A percentile compares a stretch with the other conserved stretches of the same genome.
These are phyloP conservation scores for Lepraria neglecta DNA, from an alignment of 495 filamentous ascomycete species.

Conservation along the genomic window DNA sequence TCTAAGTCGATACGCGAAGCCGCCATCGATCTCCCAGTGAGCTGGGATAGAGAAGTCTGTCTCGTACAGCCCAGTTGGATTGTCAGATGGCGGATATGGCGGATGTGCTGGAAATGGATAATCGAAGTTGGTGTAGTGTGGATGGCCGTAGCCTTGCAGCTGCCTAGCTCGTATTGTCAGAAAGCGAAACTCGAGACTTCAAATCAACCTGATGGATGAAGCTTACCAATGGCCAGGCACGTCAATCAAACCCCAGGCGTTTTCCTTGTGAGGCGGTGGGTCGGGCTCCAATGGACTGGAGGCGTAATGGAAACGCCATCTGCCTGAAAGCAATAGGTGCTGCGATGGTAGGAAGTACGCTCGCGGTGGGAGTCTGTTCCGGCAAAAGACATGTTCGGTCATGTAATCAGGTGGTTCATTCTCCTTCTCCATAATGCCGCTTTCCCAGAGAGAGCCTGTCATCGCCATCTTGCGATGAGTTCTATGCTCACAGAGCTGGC, in stretches of 20 bases:
- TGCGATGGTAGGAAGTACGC: constrained; percentile 52
- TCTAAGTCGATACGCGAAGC: constrained; percentile 50
- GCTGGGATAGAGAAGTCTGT: constrained; percentile 46
- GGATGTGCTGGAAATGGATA: constrained; percentile 58
- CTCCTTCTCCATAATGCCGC: neutral
- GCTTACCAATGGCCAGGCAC: constrained; percentile 40
- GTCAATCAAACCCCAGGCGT: constrained; percentile 45
- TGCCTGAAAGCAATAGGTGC: constrained; percentile 48
- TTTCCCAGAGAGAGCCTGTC: constrained; percentile 8
- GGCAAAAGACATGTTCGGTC: constrained; percentile 46
- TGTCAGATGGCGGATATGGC: constrained; percentile 51
- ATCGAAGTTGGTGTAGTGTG: constrained; percentile 59
- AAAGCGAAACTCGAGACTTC: neutral
- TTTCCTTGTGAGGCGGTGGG: constrained; percentile 25
- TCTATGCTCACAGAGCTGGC: neutral
- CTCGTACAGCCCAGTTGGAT: constrained; percentile 58
- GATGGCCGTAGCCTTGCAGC: constrained; percentile 56
- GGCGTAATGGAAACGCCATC: constrained; percentile 55
- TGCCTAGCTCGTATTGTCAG: constrained; percentile 41
- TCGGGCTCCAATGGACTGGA: constrained; percentile 44
- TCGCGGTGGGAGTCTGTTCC: constrained; percentile 57
- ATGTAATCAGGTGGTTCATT: constrained; percentile 19
- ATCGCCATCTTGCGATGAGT: neutral
- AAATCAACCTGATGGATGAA: neutral
- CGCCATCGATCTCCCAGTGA: constrained; percentile 28